Evolutionary conservation across 306 rosid genomes (phyloP), one percentile per base, ranked within the genome.

Genomic region (Corylus americana): DNA sequence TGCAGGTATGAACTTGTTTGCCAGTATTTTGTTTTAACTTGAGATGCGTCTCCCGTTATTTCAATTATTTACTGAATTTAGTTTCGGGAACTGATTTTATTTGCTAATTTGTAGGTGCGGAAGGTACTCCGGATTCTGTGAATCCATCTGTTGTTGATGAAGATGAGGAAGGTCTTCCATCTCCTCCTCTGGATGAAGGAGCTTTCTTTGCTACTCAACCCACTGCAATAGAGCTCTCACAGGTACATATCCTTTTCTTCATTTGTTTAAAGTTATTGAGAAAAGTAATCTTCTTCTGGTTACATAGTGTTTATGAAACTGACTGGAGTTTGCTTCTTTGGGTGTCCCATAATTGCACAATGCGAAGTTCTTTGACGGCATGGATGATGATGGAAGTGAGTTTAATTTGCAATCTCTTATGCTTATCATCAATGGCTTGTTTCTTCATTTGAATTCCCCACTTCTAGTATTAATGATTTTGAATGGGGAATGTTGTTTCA

Each of bases 321-420:
- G 79, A 93, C 83, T 80, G 39, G 50, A 57, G 58, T 84, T 73
- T 78, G 55, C 82, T 83, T 75, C 73, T 83, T 79, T 84, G 82
- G 74, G 49, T 67, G 82, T 69, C 81, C 49, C 42, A 14, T 77
- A 70, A 76, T 74, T 78, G 72, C 83, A 80, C 48, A 53, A 44
- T 69, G 79, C 54, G 82, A 78, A 94, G 99, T 92, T 95, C 91
- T 95, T 95, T 31, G 99, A 93, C 81, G 99, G 98, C 89, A 91
- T 95, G 92, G 99, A 95, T 72, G 99, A 95, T 67, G 79, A 84
- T 69, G 98, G 97, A 93, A 95, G 98, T 94, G 89, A 94, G 98
- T 94, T 84, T 76, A 83, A 74, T 80, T 84, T 55, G 20, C 80
- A 53, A 81, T 74, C 53, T 69, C 83, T 81, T 78, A 58, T 86